phyloP scores from a whole-genome alignment of 371 early-diverging fungal species.

The Ordospora colligata region DNA sequence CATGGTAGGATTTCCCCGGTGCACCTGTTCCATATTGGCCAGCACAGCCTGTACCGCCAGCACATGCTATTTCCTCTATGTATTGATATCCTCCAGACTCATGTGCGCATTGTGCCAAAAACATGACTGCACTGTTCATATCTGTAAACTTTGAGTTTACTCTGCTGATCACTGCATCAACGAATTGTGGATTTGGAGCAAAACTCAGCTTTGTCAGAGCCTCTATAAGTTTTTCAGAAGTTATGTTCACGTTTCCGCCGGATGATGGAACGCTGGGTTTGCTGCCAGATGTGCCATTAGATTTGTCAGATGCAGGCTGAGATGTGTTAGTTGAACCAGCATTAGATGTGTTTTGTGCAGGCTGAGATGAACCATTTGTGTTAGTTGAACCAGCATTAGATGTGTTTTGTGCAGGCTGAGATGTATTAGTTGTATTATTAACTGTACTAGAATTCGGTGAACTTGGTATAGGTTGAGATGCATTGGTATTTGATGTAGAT shows the following conservation, averaged over 20 bases:
- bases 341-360: neutral
- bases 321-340: neutral
- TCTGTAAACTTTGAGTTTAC: constrained; percentile 47
- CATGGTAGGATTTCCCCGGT: constrained; percentile 60
- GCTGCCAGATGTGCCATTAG: too few relatives aligned
- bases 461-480: neutral
- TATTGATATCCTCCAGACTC: constrained; percentile 60
- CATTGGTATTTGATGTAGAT: too few relatives aligned
- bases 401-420: neutral
- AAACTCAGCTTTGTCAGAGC: constrained; percentile 42
- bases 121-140: constrained; percentile 56
- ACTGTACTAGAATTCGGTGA: too few relatives aligned
- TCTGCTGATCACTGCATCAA: constrained; percentile 46
- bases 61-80: constrained; percentile 60
- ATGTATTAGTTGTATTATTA: too few relatives aligned
- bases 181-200: constrained; percentile 40
- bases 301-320: neutral
- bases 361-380: neutral
- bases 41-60: constrained; percentile 44
- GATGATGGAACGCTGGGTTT: neutral
- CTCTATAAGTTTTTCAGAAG: constrained; percentile 31
- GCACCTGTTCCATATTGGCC: constrained; percentile 58
- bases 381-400: neutral
- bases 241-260: constrained; percentile 30
- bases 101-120: constrained; percentile 60